Base-by-base conservation (phyloP, 805 yeast genomes). In the Cyberlindnera suaveolens region DNA sequence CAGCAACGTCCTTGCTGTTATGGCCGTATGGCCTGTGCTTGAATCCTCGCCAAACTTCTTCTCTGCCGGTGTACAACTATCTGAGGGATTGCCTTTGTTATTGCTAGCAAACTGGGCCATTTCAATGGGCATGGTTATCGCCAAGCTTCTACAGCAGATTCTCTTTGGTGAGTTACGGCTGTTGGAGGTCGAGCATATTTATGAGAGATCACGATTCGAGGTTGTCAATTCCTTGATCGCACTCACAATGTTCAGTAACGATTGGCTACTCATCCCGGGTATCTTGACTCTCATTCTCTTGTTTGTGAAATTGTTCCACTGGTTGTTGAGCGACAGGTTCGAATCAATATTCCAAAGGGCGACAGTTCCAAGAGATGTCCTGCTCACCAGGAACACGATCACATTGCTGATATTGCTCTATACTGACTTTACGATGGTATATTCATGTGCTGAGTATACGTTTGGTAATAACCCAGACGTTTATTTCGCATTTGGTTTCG, bases 161-260 rank as follows among this genome's bases (percentile, higher is more conserved):
- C 53, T 87, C 31, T 88, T 89, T 66, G 96, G 96, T 0, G 80
- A 78, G 44, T 65, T 91, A 41, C 69, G 96, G 44, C 63, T 79
- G 14, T 71, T 85, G 30, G 99, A 91, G 59, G 62, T 74, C 41
- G 95, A 90, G 52, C 90, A 84, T 56, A 71, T 78, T 40, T 76
- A 72, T 59, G 95, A 75, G 58, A 72, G 79, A 58, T 70, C 77
- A 40, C 85, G 82, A 71, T 78, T 66, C 43, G 74, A 85, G 3
- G 66, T 83, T 17, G 77, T 85, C 34, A 80, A 79, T 51, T 72
- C 83, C 43, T 58, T 87, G 40, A 63, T 83, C 56, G 72, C 80
- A 13, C 61, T 77, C 15, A 72, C 80, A 1, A 70, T 76, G 61
- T 77, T 78, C 57, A 63, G 71, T 30, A 73, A 69, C 41, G 75